Conservation (phyloP, 2,329 filamentous ascomycete species). For the Arthrobotrys entomopaga region DNA sequence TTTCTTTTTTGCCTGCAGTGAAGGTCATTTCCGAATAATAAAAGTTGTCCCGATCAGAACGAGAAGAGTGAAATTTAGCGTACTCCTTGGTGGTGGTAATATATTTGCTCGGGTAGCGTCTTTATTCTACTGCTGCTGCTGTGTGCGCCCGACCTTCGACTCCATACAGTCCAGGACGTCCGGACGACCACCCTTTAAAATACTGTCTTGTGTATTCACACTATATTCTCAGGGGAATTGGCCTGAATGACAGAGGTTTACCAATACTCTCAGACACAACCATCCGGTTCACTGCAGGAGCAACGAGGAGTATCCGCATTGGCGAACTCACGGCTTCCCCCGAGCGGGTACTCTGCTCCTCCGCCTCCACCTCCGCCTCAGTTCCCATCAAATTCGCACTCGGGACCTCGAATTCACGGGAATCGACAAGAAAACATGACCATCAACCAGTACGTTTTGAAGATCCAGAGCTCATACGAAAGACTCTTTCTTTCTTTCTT, state of each 20-base stretch:
- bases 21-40: constrained; percentile 52
- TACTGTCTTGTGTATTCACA: constrained; percentile 12
- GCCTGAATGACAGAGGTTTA: constrained; percentile 54
- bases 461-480: background rate
- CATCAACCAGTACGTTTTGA: constrained; percentile 35
- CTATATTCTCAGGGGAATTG: constrained; percentile 35
- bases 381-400: constrained; percentile 27
- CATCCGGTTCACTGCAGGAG: constrained; percentile 53
- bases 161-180: background rate
- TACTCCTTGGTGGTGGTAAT: constrained; percentile 24
- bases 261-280: constrained; percentile 44
- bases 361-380: constrained; percentile 35
- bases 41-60: constrained; percentile 50
- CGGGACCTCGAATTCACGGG: constrained; percentile 34
- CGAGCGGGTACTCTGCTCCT: constrained; percentile 54
- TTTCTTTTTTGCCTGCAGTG: constrained; percentile 19
- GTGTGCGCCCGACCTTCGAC: constrained; percentile 22
- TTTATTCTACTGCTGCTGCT: constrained; percentile 32
- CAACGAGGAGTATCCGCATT: constrained; percentile 54
- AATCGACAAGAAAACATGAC: constrained; percentile 52
- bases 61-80: constrained; percentile 16
- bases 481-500: background rate
- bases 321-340: constrained; percentile 54
- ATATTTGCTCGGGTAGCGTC: too few relatives aligned
- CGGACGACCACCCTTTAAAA: constrained; percentile 1